phyloP scores from a whole-genome alignment of 2,329 filamentous ascomycete genomes.

The Ophiostoma angusticollis region DNA sequence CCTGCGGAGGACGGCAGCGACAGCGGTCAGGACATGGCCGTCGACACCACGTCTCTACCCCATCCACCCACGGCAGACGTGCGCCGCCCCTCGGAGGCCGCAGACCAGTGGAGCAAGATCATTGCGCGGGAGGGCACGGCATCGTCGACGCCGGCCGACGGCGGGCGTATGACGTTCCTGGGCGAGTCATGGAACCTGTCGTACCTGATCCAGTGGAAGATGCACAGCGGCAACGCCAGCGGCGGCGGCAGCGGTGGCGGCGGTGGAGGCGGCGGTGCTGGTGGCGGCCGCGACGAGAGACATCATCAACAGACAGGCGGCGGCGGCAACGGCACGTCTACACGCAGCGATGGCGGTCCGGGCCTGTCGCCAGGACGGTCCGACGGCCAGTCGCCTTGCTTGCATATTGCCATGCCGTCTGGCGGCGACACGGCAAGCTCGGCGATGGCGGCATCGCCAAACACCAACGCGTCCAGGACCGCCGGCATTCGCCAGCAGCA shows the following conservation, averaged over 20 bases:
- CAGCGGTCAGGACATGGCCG: no score
- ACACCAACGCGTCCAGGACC: background rate
- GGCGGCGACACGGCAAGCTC: background rate
- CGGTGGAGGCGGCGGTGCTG: no score
- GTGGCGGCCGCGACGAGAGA: background rate
- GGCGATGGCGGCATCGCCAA: background rate
- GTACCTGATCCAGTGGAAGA: slow-evolving; percentile 1
- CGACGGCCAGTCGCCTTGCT: background rate
- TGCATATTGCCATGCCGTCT: background rate
- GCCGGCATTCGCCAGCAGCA: no score
- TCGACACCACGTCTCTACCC: no score
- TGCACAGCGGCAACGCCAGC: no score
- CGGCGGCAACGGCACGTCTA: background rate
- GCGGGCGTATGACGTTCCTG: background rate
- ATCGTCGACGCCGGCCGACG: background rate
- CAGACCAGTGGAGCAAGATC: slow-evolving; percentile 1
- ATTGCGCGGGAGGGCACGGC: background rate
- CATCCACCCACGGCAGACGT: no score
- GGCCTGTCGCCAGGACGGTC: no score
- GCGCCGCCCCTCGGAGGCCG: background rate
- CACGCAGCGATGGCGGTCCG: no score
- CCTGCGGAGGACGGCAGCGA: no score
- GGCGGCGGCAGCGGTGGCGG: no score
- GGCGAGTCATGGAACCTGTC: slow-evolving; percentile 2
- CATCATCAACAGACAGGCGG: background rate